Conservation (phyloP, 23 red algal genomes). For the Gracilariopsis chorda region DNA sequence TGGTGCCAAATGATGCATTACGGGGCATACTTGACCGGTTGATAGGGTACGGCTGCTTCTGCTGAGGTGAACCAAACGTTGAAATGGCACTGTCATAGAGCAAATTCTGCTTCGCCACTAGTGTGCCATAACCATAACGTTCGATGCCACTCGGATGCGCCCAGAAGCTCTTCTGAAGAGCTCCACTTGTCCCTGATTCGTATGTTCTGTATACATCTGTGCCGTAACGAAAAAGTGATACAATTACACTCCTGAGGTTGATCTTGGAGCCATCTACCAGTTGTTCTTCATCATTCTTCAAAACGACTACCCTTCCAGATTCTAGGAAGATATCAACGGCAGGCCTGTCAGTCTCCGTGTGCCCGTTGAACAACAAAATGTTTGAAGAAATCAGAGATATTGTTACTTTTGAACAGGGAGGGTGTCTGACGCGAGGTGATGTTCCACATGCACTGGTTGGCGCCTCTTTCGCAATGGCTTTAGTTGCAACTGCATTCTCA, state of each 20-base stretch:
- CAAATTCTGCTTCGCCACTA: background rate
- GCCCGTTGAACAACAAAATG: background rate
- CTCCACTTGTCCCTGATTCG: too few species aligned
- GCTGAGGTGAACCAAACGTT: too few species aligned
- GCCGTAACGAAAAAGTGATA: background rate
- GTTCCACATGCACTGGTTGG: too few species aligned
- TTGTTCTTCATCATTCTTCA: background rate
- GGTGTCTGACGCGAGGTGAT: too few species aligned
- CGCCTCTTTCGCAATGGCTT: too few species aligned
- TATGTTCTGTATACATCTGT: too few species aligned
- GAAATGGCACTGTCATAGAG: too few species aligned
- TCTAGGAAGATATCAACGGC: background rate
- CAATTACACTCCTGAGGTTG: background rate
- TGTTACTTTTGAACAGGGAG: conserved; percentile 2
- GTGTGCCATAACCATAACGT: background rate
- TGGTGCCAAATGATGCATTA: background rate
- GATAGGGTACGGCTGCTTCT: too few species aligned
- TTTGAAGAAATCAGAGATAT: background rate
- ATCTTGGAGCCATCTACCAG: background rate
- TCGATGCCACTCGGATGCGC: background rate
- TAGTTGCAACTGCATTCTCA: too few species aligned
- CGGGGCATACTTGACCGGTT: too few species aligned
- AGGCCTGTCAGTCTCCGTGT: background rate
- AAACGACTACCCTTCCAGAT: background rate
- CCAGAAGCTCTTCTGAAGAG: too few species aligned